phyloP scores from a whole-genome alignment of 2,329 filamentous ascomycete genomes.

The Paecilomyces sp. region DNA sequence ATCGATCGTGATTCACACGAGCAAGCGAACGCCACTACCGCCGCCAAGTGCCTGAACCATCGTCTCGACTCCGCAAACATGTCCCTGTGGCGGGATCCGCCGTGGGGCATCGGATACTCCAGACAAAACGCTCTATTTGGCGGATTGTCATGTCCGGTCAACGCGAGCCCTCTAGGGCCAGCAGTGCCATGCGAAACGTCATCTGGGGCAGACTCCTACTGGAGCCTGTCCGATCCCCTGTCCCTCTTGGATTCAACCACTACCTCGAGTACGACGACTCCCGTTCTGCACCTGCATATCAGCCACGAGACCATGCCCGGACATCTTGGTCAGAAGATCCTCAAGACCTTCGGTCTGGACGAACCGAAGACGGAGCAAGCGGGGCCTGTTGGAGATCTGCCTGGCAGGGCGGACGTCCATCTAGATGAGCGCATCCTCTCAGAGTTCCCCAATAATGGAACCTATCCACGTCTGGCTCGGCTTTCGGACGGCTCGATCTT shows the following conservation, averaged over 20 bases:
- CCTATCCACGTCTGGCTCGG: constrained; percentile 42
- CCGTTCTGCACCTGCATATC: not conserved
- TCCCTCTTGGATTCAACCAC: not conserved
- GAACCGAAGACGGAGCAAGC: not conserved
- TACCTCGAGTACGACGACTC: not conserved
- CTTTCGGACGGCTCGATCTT: constrained; percentile 42
- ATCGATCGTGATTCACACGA: not conserved
- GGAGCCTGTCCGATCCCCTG: not conserved
- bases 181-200: not conserved
- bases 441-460: constrained; percentile 31
- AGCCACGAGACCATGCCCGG: not conserved
- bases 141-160: not conserved
- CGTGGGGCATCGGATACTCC: not conserved
- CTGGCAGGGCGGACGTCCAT: constrained; percentile 19
- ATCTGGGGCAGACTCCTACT: not conserved
- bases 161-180: not conserved
- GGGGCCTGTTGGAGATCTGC: not conserved
- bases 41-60: not conserved
- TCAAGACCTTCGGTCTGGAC: not conserved
- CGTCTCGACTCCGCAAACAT: not conserved
- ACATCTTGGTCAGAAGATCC: not conserved
- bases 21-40: not conserved
- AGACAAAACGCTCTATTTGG: not conserved
- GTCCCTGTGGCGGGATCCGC: not conserved
- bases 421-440: constrained; percentile 27